These are phyloP conservation scores for Phenoliferia sp. DNA, from an alignment of 1,284 basidiomycete species.

Conservation along the genomic window DNA sequence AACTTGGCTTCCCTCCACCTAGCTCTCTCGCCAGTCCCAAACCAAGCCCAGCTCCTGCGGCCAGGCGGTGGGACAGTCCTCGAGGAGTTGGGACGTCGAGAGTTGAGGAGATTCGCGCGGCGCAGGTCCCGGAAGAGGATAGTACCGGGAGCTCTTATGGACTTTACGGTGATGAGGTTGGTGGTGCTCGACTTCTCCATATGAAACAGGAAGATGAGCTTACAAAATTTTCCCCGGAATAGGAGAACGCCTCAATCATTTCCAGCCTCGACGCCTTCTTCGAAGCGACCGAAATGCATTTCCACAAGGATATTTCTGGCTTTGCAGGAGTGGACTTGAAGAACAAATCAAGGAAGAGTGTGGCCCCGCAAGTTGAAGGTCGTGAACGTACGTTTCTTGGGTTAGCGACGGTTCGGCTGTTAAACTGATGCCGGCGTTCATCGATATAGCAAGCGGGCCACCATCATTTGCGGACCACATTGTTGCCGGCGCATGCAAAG, in stretches of 20 bases:
- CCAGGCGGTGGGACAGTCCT: not conserved
- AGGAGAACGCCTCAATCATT: not conserved
- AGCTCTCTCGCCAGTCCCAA: not conserved
- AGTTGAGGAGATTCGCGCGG: not conserved
- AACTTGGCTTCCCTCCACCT: not conserved
- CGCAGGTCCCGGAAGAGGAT: constrained; percentile 11
- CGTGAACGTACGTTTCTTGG: not conserved
- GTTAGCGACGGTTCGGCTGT: not conserved
- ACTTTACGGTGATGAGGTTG: constrained; percentile 9
- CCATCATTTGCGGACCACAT: constrained; percentile 27
- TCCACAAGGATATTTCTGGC: constrained; percentile 25
- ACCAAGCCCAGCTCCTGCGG: not conserved
- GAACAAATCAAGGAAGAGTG: constrained; percentile 21
- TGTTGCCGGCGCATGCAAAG: constrained; percentile 25
- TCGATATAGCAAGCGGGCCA: constrained; percentile 12
- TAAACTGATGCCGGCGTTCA: not conserved
- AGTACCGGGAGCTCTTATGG: constrained; percentile 24
- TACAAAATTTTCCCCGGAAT: not conserved
- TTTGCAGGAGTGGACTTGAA: constrained; percentile 24
- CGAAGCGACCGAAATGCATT: constrained; percentile 17
- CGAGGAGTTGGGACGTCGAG: not conserved
- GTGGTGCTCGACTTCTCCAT: not conserved
- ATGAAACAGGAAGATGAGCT: not conserved
- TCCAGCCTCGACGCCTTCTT: constrained; percentile 26
- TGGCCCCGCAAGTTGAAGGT: constrained; percentile 11